phyloP scores from a whole-genome alignment of 1,284 basidiomycete species.

The Sporisorium iseilematis-ciliati region DNA sequence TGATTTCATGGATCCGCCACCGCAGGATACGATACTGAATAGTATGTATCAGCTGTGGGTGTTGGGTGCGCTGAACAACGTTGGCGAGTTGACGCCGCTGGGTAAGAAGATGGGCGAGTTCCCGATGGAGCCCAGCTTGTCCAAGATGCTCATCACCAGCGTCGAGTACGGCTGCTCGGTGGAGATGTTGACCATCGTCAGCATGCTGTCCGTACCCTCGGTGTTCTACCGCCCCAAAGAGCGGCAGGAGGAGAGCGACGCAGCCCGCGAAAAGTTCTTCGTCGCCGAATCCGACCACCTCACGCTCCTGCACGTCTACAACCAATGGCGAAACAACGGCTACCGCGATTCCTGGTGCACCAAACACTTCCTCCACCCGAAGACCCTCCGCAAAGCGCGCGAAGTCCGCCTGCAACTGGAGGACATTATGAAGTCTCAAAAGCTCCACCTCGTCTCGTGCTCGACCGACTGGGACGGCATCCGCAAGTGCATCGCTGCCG shows the following conservation, averaged over 20 bases:
- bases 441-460: constrained; percentile 88
- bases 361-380: constrained; percentile 95
- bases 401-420: constrained; percentile 97
- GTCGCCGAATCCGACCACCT: constrained; percentile 98
- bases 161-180: constrained; percentile 91
- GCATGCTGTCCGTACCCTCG: constrained; percentile 93
- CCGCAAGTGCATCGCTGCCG: constrained; percentile 96
- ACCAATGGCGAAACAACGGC: constrained; percentile 96
- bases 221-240: constrained; percentile 97
- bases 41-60: constrained; percentile 99
- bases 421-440: constrained; percentile 98
- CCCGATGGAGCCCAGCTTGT: constrained; percentile 82
- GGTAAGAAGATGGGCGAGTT: constrained; percentile 99
- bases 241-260: constrained; percentile 94
- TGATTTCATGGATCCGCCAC: constrained; percentile 98
- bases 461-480: constrained; percentile 96
- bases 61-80: constrained; percentile 94
- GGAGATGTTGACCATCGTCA: constrained; percentile 98
- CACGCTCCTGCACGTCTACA: constrained; percentile 94
- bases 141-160: constrained; percentile 96
- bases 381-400: constrained; percentile 90
- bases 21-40: constrained; percentile 75
- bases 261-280: constrained; percentile 96
- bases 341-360: constrained; percentile 90
- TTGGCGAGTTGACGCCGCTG: constrained; percentile 91